Conservation (phyloP, 352 stramenopile genomes). For the Phytopythium litorale region DNA sequence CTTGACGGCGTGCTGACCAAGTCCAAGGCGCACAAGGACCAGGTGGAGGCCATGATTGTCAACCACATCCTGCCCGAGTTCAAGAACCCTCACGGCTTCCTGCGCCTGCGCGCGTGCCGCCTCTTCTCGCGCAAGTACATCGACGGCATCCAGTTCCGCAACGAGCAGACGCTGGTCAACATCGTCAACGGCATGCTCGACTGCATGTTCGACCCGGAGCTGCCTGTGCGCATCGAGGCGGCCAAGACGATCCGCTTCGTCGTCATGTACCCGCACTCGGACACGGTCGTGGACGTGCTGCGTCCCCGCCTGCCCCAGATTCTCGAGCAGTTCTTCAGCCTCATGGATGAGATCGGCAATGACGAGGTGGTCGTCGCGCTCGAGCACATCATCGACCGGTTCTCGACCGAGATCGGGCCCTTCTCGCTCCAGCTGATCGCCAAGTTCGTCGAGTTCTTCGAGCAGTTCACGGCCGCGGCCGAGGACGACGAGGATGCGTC, state of each 20-base stretch:
- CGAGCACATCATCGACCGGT: conserved; percentile 96
- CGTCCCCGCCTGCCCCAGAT: conserved; percentile 93
- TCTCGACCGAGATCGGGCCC: conserved; percentile 94
- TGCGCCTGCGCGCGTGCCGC: conserved; percentile 94
- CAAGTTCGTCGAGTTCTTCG: conserved; percentile 95
- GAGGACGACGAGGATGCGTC: conserved; percentile 95
- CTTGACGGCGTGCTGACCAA: conserved; percentile 90
- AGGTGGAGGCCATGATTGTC: conserved; percentile 93
- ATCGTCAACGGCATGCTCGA: conserved; percentile 84
- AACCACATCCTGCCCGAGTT: conserved; percentile 96
- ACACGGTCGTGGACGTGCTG: conserved; percentile 81
- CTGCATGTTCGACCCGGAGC: conserved; percentile 91
- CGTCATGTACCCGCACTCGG: conserved; percentile 83
- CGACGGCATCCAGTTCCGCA: conserved; percentile 87
- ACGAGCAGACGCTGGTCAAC: conserved; percentile 82
- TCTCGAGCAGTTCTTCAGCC: conserved; percentile 97
- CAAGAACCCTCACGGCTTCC: conserved; percentile 92
- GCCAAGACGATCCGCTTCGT: conserved; percentile 88
- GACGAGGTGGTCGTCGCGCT: conserved; percentile 96
- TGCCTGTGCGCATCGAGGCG: conserved; percentile 97
- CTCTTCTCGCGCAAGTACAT: conserved; percentile 96
- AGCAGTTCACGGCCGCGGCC: conserved; percentile 90
- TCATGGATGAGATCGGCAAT: conserved; percentile 99
- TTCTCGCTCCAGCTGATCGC: conserved; percentile 92
- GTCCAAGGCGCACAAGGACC: conserved; percentile 92